These are phyloP conservation scores for Leccinum uliginosum DNA, from an alignment of 768 basidiomycete genomes.

Conservation along the genomic window DNA sequence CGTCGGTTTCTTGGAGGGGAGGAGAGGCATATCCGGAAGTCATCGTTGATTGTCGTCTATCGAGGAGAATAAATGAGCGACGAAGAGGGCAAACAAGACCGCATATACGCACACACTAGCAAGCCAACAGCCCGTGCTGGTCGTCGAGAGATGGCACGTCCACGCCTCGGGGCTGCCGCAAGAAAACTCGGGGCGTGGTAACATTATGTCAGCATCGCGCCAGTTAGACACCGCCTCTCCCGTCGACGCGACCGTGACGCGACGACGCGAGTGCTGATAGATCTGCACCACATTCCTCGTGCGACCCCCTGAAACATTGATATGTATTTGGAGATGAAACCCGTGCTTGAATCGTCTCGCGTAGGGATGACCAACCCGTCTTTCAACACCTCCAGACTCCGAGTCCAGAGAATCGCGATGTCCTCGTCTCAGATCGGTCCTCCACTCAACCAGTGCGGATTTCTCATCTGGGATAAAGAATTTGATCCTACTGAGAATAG, in stretches of 20 bases:
- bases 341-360: not conserved
- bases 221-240: not conserved
- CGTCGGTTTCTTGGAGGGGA: slow-evolving; percentile 28
- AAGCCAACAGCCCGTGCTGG: slow-evolving; percentile 30
- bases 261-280: not conserved
- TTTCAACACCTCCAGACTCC: not conserved
- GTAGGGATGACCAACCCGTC: not conserved
- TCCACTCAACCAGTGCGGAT: too few species aligned
- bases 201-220: slow-evolving; percentile 28
- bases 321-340: not conserved
- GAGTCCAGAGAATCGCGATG: too few species aligned
- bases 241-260: not conserved
- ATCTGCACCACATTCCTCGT: not conserved
- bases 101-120: slow-evolving; percentile 21
- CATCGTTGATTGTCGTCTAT: slow-evolving; percentile 33
- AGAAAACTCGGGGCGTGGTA: slow-evolving; percentile 32
- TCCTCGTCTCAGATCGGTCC: not conserved
- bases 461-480: not conserved
- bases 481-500: not conserved
- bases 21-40: slow-evolving; percentile 34
- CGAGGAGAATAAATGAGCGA: slow-evolving; percentile 1
- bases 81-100: not conserved
- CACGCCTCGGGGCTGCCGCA: slow-evolving; percentile 20
- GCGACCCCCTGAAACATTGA: not conserved
- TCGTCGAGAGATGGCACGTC: slow-evolving; percentile 27